A percentile compares a stretch with the other conserved stretches of the same genome.
These are phyloP conservation scores for Globisporangium orthogonon DNA, from an alignment of 352 stramenopile genomes.

Conservation along the genomic window DNA sequence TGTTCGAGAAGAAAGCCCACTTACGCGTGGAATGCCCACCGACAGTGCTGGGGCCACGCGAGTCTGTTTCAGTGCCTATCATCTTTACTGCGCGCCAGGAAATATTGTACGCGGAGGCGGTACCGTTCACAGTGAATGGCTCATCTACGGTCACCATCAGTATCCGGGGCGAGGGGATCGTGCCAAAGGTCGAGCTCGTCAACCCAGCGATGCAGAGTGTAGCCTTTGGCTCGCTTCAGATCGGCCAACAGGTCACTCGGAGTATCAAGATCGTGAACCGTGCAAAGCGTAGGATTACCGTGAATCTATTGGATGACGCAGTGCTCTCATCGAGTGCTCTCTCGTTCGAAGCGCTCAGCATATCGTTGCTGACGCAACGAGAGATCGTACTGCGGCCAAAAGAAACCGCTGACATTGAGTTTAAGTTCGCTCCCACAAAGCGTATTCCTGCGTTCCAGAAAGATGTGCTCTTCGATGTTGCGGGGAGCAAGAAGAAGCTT, in stretches of 20 bases:
- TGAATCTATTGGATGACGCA: slow-evolving; percentile 44
- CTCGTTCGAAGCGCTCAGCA: slow-evolving; percentile 34
- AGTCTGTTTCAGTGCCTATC: slow-evolving; percentile 75
- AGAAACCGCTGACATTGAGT: slow-evolving; percentile 69
- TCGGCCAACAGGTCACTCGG: slow-evolving; percentile 66
- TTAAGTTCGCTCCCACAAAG: slow-evolving; percentile 65
- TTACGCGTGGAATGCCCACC: slow-evolving; percentile 84
- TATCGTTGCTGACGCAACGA: slow-evolving; percentile 61
- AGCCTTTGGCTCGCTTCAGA: slow-evolving; percentile 78
- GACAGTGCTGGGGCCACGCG: slow-evolving; percentile 72
- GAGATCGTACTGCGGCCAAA: slow-evolving; percentile 68
- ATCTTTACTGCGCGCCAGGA: slow-evolving; percentile 85
- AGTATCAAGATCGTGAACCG: slow-evolving; percentile 85
- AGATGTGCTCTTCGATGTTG: slow-evolving; percentile 53
- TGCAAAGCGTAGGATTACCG: slow-evolving; percentile 59
- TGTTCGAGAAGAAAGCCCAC: slow-evolving; percentile 84
- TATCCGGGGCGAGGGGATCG: slow-evolving; percentile 68
- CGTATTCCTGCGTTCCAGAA: slow-evolving; percentile 60
- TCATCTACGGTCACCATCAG: slow-evolving; percentile 70
- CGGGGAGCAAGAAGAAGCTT: slow-evolving; percentile 67
- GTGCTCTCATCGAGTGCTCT: slow-evolving; percentile 11
- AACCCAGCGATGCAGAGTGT: slow-evolving; percentile 81
- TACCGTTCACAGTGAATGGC: slow-evolving; percentile 91
- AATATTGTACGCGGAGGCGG: slow-evolving; percentile 69
- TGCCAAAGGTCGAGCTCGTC: slow-evolving; percentile 82